Conservation (phyloP, 345 rosid genomes). For the Eucalyptus marginata region DNA sequence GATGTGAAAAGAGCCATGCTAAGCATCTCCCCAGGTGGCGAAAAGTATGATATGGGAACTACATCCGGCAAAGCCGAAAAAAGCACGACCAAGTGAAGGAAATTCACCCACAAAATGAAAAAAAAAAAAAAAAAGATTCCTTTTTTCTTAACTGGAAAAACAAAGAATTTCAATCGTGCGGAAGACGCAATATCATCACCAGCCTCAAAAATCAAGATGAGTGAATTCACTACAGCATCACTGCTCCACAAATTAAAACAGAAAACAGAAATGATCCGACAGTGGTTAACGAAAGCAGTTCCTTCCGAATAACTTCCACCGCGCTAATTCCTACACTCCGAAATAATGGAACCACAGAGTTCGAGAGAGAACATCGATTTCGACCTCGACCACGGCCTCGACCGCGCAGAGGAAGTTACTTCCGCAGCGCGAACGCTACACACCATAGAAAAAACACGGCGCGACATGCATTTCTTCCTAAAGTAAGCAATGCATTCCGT, state of each 20-base stretch:
- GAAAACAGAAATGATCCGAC: background rate
- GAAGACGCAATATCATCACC: background rate
- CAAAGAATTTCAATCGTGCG: background rate
- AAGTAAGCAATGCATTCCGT: background rate
- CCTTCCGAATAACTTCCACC: background rate
- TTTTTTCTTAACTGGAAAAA: background rate
- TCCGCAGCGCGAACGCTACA: background rate
- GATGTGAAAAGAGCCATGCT: background rate
- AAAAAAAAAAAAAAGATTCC: background rate
- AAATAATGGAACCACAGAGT: background rate
- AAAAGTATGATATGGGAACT: background rate
- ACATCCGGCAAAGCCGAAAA: background rate
- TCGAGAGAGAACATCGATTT: background rate
- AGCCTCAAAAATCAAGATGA: background rate
- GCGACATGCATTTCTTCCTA: background rate
- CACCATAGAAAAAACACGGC: background rate
- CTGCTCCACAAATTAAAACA: background rate
- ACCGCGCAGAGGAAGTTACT: background rate
- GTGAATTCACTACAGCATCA: background rate
- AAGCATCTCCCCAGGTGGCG: background rate
- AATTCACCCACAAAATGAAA: background rate
- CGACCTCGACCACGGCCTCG: background rate
- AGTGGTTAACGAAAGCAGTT: background rate
- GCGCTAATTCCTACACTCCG: too few species aligned
- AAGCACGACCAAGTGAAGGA: background rate